Evolutionary conservation across 305 asterid species (phyloP).

Genomic region (Withania somnifera): DNA sequence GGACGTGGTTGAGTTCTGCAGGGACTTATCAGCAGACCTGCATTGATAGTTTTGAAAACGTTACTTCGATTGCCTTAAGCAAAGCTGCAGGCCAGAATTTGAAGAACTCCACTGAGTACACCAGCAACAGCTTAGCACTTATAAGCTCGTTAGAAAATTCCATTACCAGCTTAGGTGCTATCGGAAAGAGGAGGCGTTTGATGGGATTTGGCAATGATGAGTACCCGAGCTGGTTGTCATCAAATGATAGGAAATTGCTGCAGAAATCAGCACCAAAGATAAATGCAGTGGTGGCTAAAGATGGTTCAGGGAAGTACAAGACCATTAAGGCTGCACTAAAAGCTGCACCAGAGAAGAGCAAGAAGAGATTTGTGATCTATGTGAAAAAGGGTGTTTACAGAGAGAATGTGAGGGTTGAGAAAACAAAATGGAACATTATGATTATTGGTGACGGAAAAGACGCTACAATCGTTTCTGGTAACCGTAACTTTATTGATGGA

Average conservation of each 20-base stretch:
- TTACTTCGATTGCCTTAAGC: neutral
- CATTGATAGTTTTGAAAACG: constrained; percentile 27
- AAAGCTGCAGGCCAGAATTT: constrained; percentile 5
- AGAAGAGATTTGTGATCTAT: constrained; percentile 51
- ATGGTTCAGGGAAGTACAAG: constrained; percentile 57
- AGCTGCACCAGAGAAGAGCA: constrained; percentile 56
- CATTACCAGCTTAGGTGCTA: constrained; percentile 10
- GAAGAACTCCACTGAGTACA: constrained; percentile 37
- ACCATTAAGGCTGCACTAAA: constrained; percentile 53
- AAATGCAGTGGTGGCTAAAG: constrained; percentile 59
- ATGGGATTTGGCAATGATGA: constrained; percentile 18
- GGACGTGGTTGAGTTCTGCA: constrained; percentile 57
- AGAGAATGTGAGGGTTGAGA: constrained; percentile 64
- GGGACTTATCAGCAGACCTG: constrained; percentile 51
- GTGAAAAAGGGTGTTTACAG: constrained; percentile 62
- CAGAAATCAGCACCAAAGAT: constrained; percentile 21
- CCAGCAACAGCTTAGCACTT: constrained; percentile 52
- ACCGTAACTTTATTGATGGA: constrained; percentile 56
- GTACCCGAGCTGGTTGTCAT: constrained; percentile 35
- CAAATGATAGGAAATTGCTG: constrained; percentile 41
- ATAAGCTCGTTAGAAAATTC: constrained; percentile 25
- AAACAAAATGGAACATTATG: constrained; percentile 66
- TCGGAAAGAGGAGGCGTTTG: constrained; percentile 41
- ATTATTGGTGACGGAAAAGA: constrained; percentile 64
- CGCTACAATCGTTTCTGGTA: constrained; percentile 52